Evolutionary conservation across 345 rosid genomes (phyloP).

Genomic region (Syzygium jambos): DNA sequence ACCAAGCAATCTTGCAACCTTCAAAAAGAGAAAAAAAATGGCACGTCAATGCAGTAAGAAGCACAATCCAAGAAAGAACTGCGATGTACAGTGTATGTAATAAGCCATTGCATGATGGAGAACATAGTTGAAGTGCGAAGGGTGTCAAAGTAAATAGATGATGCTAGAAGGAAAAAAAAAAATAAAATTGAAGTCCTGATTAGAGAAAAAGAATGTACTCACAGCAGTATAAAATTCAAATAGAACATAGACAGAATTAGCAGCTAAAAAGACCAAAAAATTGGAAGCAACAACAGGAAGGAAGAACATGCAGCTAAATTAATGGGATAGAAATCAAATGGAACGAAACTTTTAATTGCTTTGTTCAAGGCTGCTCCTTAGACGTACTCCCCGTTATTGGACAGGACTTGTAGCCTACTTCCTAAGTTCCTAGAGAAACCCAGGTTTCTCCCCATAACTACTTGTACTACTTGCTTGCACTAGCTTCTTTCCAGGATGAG

Average conservation of each 20-base stretch:
- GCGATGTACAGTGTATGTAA: neutral
- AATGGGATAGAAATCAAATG: neutral
- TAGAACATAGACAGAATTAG: neutral
- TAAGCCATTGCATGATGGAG: neutral
- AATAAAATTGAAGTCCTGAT: neutral
- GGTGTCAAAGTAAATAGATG: neutral
- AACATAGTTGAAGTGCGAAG: neutral
- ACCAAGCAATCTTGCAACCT: constrained; percentile 85
- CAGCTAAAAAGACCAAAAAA: neutral
- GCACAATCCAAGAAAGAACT: neutral
- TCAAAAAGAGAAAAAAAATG: constrained; percentile 4
- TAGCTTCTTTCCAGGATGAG: neutral
- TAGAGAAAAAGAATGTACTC: neutral
- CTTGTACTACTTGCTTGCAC: neutral
- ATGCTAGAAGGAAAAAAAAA: neutral
- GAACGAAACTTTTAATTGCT: neutral
- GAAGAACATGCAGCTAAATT: neutral
- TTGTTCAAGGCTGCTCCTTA: neutral
- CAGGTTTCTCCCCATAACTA: neutral
- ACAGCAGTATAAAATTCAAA: neutral
- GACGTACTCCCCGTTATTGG: neutral
- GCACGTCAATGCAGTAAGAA: neutral
- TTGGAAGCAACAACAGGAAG: neutral
- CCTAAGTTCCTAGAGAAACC: neutral
- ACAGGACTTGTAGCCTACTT: neutral